Evolutionary conservation across 306 rosid species (phyloP).

Genomic region (Argentina anserina): DNA sequence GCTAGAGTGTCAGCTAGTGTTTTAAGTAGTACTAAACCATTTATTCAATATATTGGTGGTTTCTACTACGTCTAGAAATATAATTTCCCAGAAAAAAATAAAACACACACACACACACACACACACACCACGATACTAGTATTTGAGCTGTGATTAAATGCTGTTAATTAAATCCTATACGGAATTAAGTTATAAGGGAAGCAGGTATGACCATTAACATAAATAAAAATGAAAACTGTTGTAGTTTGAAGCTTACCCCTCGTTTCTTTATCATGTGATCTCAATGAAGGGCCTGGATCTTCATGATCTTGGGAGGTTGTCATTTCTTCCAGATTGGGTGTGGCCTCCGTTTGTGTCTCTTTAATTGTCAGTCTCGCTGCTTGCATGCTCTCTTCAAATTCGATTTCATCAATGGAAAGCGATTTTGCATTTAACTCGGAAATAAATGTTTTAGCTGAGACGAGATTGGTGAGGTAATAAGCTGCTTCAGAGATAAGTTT

Average conservation of each 20-base stretch:
- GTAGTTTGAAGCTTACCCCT: constrained; percentile 33
- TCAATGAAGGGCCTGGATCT: constrained; percentile 19
- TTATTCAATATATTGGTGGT: not conserved
- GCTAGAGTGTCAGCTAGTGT: not conserved
- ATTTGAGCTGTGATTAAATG: not conserved
- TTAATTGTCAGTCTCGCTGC: constrained; percentile 36
- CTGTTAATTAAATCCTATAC: too few species aligned
- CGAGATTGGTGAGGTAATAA: constrained; percentile 54
- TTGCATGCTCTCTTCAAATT: constrained; percentile 61
- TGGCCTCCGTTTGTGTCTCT: constrained; percentile 23
- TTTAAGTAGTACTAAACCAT: not conserved
- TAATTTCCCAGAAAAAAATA: not conserved
- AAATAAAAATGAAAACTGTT: not conserved
- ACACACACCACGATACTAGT: too few species aligned
- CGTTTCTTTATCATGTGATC: constrained; percentile 16
- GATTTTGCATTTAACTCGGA: constrained; percentile 48
- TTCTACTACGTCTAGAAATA: not conserved
- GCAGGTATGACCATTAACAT: not conserved
- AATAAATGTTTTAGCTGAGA: constrained; percentile 56
- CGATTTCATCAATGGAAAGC: constrained; percentile 46
- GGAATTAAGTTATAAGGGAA: not conserved
- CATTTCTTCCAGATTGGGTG: constrained; percentile 19
- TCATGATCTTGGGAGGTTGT: constrained; percentile 22
- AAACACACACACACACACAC: not conserved
- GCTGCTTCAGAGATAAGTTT: constrained; percentile 58